These are phyloP conservation scores for Epichloe hybrida DNA, from an alignment of 2,329 filamentous ascomycete genomes.

Conservation along the genomic window DNA sequence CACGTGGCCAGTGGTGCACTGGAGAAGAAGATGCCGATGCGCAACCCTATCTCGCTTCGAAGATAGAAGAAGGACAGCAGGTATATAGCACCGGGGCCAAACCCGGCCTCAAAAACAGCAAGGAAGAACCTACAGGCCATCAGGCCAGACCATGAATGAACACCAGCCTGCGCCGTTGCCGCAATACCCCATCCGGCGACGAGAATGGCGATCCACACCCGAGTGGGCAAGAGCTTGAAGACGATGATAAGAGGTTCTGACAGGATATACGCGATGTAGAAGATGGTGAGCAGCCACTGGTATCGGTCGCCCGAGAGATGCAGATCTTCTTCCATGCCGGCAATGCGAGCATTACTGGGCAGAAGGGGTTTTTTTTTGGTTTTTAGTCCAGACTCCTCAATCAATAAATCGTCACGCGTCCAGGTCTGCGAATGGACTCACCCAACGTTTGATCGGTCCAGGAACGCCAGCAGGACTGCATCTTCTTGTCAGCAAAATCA, in stretches of 20 bases:
- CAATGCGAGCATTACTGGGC: constrained; percentile 11
- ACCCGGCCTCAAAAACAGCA: constrained; percentile 19
- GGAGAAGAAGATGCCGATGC: constrained; percentile 30
- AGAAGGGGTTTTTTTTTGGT: not conserved
- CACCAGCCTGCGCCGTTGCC: constrained; percentile 27
- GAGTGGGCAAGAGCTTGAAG: constrained; percentile 5
- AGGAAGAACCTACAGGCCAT: constrained; percentile 29
- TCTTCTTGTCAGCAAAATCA: not conserved
- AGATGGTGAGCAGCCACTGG: constrained; percentile 12
- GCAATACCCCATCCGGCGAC: constrained; percentile 7
- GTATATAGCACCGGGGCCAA: constrained; percentile 19
- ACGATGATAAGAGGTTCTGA: constrained; percentile 8
- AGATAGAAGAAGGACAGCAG: constrained; percentile 24
- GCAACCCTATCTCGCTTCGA: constrained; percentile 19
- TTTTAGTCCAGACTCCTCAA: not conserved
- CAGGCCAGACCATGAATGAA: constrained; percentile 31
- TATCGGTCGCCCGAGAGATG: constrained; percentile 10
- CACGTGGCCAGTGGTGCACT: constrained; percentile 52
- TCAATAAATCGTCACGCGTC: not conserved
- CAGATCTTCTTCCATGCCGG: constrained; percentile 10
- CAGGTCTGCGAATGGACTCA: not conserved
- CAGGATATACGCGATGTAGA: constrained; percentile 11
- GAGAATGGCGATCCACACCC: constrained; percentile 3
- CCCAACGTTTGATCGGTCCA: constrained; percentile 11
- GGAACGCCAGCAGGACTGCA: constrained; percentile 9